phyloP scores from a whole-genome alignment of 2,329 filamentous ascomycete genomes.

The Xylaria arbuscula region DNA sequence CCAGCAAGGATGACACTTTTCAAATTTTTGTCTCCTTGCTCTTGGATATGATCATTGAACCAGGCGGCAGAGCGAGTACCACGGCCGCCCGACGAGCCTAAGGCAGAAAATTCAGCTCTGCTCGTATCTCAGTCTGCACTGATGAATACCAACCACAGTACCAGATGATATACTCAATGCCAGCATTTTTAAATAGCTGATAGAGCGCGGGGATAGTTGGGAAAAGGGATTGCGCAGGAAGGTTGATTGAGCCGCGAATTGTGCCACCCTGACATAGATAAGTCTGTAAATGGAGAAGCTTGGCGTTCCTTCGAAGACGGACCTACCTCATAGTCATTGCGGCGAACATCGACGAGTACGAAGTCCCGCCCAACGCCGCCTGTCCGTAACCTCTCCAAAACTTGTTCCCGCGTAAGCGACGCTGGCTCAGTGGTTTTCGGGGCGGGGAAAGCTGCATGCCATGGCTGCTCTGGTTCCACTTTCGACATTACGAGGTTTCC shows the following conservation, averaged over 20 bases:
- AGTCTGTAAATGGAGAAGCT: slow-evolving; percentile 12
- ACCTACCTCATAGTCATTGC: slow-evolving; percentile 56
- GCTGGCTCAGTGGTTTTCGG: slow-evolving; percentile 29
- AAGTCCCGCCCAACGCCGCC: slow-evolving; percentile 43
- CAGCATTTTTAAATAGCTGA: slow-evolving; percentile 55
- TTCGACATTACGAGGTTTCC: background rate
- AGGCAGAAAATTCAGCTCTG: slow-evolving; percentile 9
- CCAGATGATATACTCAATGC: slow-evolving; percentile 57
- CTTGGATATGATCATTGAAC: slow-evolving; percentile 64
- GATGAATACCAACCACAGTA: slow-evolving; percentile 56
- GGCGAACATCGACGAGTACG: slow-evolving; percentile 55
- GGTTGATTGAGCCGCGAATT: slow-evolving; percentile 64
- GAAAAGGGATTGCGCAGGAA: slow-evolving; percentile 61
- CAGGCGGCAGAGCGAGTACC: slow-evolving; percentile 66
- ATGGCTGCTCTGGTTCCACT: slow-evolving; percentile 34
- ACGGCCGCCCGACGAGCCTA: slow-evolving; percentile 66
- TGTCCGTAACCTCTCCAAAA: slow-evolving; percentile 27
- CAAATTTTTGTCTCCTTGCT: slow-evolving; percentile 55
- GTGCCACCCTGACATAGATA: slow-evolving; percentile 61
- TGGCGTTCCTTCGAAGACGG: slow-evolving; percentile 8
- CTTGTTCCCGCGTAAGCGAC: slow-evolving; percentile 33
- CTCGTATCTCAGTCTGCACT: background rate
- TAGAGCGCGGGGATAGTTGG: slow-evolving; percentile 57
- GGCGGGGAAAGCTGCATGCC: slow-evolving; percentile 33
- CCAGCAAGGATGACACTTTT: slow-evolving; percentile 62